Evolutionary conservation across 108 stramenopile genomes (phyloP), one percentile per base, ranked within the genome.

Genomic region (Fistulifera solaris): DNA sequence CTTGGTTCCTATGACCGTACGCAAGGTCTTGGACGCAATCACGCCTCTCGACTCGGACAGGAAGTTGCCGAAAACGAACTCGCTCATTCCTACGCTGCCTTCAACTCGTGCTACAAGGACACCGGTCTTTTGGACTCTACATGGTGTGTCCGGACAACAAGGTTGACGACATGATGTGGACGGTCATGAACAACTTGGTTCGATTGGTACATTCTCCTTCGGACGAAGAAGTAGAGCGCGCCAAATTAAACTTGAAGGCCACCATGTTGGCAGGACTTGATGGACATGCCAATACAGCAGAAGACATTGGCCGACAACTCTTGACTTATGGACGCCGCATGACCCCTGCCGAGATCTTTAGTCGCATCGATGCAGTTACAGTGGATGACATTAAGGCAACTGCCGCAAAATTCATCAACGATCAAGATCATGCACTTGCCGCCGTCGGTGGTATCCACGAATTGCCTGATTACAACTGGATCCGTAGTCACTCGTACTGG

Each of bases 21-120:
- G 38, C 70, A 63, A 31, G 95, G 93, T 41, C 49, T 81, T 42
- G 96, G 98, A 11, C 78, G 75, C 54, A 94, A 92, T 68, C 82
- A 78, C 24, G 80, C 91, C 26, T 89, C 88, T 40, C 80, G 81
- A 27, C 59, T 99, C 25, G 95, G 94, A 59, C 88, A 89, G 64
- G 90, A 92, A 58, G 75, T 99, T 17, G 96, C 96, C 5, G 75
- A 76, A 39, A 67, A 80, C 53, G 94, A 95, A 57, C 61, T 84
- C 22, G 94, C 93, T 43, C 94, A 98, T 70, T 85, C 87, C 8
- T 74, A 91, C 72, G 79, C 68, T 47, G 94, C 96, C 11, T 98
- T 98, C 78, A 99, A 99, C 75, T 96, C 96, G n/a, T 94, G 94
- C 77, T 99, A 99, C 85, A 98, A 98, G 72, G 99, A 99, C 61